Evolutionary conservation across 352 stramenopile species (phyloP).

Genomic region (Phytophthora multivora): DNA sequence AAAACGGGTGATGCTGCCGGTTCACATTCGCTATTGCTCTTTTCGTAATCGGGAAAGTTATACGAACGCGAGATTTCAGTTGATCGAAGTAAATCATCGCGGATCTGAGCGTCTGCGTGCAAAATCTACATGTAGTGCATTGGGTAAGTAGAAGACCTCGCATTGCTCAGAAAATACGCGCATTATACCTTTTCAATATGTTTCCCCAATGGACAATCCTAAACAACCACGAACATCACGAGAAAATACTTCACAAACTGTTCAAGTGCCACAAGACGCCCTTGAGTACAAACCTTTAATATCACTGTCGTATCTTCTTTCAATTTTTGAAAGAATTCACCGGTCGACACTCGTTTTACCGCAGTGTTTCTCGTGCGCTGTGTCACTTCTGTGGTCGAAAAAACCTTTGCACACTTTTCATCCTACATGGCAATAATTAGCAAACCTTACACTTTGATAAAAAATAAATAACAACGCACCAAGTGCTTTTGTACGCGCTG

Average conservation of each 20-base stretch:
- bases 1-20: constrained; percentile 15
- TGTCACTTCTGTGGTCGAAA: constrained; percentile 26
- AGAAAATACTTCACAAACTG: neutral
- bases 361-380: neutral
- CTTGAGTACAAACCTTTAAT: constrained; percentile 21
- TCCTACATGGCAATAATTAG: constrained; percentile 21
- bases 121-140: constrained; percentile 23
- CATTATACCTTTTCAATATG: constrained; percentile 47
- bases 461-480: constrained; percentile 6
- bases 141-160: neutral
- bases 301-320: constrained; percentile 18
- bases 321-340: constrained; percentile 18
- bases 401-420: constrained; percentile 43
- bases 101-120: constrained; percentile 40
- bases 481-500: constrained; percentile 30
- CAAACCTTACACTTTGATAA: no score
- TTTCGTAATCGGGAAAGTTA: neutral
- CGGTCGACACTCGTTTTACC: neutral
- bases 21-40: neutral
- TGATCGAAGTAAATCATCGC: constrained; percentile 45
- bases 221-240: neutral
- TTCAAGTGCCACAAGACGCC: neutral
- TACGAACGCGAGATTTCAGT: constrained; percentile 9
- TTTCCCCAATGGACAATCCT: constrained; percentile 32
- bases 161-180: no score